Percentiles rank a stretch among this genome's conserved stretches.
phyloP scores from a whole-genome alignment of 2,329 filamentous ascomycete genomes.

The Pseudocercospora crystallina region DNA sequence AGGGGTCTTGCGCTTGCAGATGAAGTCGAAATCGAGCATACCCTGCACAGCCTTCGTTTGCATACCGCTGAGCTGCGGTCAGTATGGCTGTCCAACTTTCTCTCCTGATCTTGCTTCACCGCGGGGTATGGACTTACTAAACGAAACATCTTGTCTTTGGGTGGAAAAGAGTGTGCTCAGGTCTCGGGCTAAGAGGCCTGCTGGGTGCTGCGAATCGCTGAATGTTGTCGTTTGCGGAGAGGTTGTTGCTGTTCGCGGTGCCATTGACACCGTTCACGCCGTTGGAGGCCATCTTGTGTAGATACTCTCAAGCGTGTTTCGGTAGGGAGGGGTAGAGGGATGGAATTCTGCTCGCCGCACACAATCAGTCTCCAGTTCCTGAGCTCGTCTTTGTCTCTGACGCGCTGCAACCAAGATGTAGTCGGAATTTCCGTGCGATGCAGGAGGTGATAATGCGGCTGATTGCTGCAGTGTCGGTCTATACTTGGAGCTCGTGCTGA shows the following conservation, averaged over 20 bases:
- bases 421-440: too few species aligned
- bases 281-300: slow-evolving; percentile 44
- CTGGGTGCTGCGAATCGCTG: slow-evolving; percentile 91
- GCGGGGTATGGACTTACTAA: slow-evolving; percentile 61
- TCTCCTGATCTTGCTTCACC: background rate
- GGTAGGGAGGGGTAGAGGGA: background rate
- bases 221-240: slow-evolving; percentile 97
- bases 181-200: slow-evolving; percentile 84
- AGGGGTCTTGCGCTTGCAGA: slow-evolving; percentile 96
- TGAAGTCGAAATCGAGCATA: slow-evolving; percentile 98
- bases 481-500: too few species aligned
- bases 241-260: slow-evolving; percentile 31
- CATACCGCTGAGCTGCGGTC: slow-evolving; percentile 64
- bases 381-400: too few species aligned
- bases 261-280: slow-evolving; percentile 29
- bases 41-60: slow-evolving; percentile 73
- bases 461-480: too few species aligned
- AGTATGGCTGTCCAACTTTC: slow-evolving; percentile 20
- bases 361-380: background rate
- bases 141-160: slow-evolving; percentile 99
- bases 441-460: too few species aligned
- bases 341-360: slow-evolving; percentile 1
- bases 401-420: too few species aligned
- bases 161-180: slow-evolving; percentile 92
- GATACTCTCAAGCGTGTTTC: slow-evolving; percentile 14